Evolutionary conservation across 2,329 filamentous ascomycete species (phyloP).

Genomic region (Aspergillus aculeatinus): DNA sequence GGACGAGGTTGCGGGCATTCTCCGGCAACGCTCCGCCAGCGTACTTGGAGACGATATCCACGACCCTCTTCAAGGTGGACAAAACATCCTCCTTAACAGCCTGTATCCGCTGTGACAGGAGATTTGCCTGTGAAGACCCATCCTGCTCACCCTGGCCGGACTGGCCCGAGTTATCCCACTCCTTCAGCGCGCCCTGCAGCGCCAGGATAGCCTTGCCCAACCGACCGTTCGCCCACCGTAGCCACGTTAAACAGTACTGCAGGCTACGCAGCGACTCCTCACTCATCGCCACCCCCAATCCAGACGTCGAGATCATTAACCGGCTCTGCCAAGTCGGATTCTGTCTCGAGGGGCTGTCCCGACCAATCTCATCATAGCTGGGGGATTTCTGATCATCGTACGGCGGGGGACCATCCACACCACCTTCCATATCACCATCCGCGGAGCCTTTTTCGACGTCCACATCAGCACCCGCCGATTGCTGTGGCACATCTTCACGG

Average conservation of each 20-base stretch:
- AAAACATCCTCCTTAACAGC: slow-evolving; percentile 69
- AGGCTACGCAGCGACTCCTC: slow-evolving; percentile 81
- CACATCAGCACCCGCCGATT: slow-evolving; percentile 46
- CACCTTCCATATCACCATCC: slow-evolving; percentile 17
- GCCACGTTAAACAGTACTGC: slow-evolving; percentile 77
- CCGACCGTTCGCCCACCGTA: slow-evolving; percentile 78
- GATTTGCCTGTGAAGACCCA: slow-evolving; percentile 19
- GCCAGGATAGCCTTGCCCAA: slow-evolving; percentile 73
- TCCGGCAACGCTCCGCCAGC: slow-evolving; percentile 88
- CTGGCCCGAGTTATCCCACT: slow-evolving; percentile 64
- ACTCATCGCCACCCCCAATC: slow-evolving; percentile 86
- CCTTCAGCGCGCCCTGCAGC: slow-evolving; percentile 72
- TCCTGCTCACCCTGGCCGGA: slow-evolving; percentile 25
- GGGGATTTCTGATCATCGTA: slow-evolving; percentile 79
- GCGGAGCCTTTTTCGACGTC: slow-evolving; percentile 49
- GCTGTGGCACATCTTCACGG: slow-evolving; percentile 19
- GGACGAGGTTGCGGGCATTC: slow-evolving; percentile 80
- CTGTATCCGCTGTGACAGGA: slow-evolving; percentile 58
- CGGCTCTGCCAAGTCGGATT: slow-evolving; percentile 70
- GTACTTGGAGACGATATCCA: slow-evolving; percentile 82
- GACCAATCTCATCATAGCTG: slow-evolving; percentile 64
- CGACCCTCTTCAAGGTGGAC: slow-evolving; percentile 75
- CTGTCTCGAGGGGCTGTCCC: slow-evolving; percentile 33
- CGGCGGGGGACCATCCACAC: slow-evolving; percentile 73
- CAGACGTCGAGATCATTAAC: slow-evolving; percentile 85